A percentile compares a stretch with the other conserved stretches of the same genome.
phyloP scores from a whole-genome alignment of 2,329 filamentous ascomycete genomes.

The Penicillium thymicola region DNA sequence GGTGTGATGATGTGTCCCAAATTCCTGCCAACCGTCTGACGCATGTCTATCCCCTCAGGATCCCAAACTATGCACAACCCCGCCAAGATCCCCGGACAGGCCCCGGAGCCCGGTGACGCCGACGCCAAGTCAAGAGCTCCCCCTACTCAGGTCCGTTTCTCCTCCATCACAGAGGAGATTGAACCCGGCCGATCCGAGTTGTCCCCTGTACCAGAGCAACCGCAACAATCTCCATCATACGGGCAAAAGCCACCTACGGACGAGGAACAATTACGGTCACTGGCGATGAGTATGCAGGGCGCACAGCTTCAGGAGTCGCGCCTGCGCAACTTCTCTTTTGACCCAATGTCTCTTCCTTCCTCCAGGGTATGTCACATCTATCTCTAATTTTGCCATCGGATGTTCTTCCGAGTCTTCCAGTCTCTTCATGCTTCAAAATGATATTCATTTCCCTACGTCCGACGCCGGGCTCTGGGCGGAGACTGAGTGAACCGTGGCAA shows the following conservation, averaged over 20 bases:
- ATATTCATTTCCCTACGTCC: not conserved
- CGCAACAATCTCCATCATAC: slow-evolving; percentile 2
- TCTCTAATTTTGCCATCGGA: slow-evolving; percentile 6
- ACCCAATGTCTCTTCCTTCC: slow-evolving; percentile 79
- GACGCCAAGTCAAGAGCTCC: slow-evolving; percentile 32
- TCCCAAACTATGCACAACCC: slow-evolving; percentile 18
- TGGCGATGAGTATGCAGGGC: slow-evolving; percentile 70
- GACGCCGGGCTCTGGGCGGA: not conserved
- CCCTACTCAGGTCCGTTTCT: slow-evolving; percentile 61
- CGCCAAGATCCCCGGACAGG: slow-evolving; percentile 25
- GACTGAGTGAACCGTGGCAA: not conserved
- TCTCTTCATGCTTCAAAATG: not conserved
- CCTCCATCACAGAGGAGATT: slow-evolving; percentile 68
- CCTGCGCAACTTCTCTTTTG: slow-evolving; percentile 83
- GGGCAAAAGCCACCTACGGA: slow-evolving; percentile 26
- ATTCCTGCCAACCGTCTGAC: slow-evolving; percentile 4
- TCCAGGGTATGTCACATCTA: slow-evolving; percentile 38
- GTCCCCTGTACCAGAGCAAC: slow-evolving; percentile 19
- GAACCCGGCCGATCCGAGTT: slow-evolving; percentile 44
- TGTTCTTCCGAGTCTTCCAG: not conserved
- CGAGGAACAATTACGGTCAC: slow-evolving; percentile 65
- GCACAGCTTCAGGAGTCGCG: slow-evolving; percentile 76
- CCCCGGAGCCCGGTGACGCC: slow-evolving; percentile 23
- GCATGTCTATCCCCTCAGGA: slow-evolving; percentile 15
- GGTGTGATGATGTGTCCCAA: not conserved